Conservation (phyloP, 441 rosid genomes). For the Brassica balearica region DNA sequence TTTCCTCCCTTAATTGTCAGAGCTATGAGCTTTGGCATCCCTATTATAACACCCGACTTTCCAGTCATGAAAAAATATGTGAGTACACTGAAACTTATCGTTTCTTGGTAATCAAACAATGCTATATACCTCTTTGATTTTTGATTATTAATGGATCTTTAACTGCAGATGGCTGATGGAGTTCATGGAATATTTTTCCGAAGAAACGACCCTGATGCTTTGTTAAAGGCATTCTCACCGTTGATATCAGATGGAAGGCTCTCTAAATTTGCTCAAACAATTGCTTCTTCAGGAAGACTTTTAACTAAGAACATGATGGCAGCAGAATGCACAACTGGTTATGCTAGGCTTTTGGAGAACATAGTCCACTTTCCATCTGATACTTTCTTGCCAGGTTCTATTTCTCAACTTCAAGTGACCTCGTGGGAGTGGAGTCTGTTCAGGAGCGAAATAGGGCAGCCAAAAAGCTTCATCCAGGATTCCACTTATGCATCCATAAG, state of each 20-base stretch:
- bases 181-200: constrained; percentile 71
- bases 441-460: constrained; percentile 52
- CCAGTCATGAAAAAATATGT: constrained; percentile 85
- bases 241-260: constrained; percentile 80
- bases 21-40: constrained; percentile 92
- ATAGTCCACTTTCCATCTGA: constrained; percentile 81
- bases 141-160: constrained; percentile 35
- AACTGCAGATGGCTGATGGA: constrained; percentile 75
- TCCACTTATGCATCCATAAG: constrained; percentile 46
- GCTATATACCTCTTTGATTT: constrained; percentile 2
- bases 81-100: constrained; percentile 45
- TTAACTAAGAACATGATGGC: constrained; percentile 86
- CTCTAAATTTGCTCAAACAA: constrained; percentile 71
- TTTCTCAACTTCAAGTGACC: constrained; percentile 64
- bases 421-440: constrained; percentile 91
- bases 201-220: constrained; percentile 71
- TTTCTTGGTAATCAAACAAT: constrained; percentile 30
- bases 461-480: constrained; percentile 45
- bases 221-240: constrained; percentile 78
- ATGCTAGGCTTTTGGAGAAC: constrained; percentile 86
- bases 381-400: constrained; percentile 69
- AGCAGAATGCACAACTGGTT: constrained; percentile 75
- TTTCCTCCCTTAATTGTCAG: constrained; percentile 86
- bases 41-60: constrained; percentile 78
- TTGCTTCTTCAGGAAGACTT: constrained; percentile 83